These are phyloP conservation scores for Pythium pectinolyticum DNA, from an alignment of 352 stramenopile species.

Conservation along the genomic window DNA sequence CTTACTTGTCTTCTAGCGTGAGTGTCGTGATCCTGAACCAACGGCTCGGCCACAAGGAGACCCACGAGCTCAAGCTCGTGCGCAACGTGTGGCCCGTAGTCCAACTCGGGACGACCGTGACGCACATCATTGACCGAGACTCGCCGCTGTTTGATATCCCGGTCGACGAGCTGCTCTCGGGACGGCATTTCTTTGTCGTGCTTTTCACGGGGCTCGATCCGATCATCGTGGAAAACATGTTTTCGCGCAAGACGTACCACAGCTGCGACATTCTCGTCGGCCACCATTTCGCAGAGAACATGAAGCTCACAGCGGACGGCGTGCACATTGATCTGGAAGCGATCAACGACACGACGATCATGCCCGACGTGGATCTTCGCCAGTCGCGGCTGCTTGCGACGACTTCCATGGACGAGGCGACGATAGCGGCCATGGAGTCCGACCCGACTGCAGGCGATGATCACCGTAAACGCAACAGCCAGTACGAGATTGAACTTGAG, in stretches of 20 bases:
- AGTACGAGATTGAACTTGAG: conserved; percentile 5
- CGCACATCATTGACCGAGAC: conserved; percentile 55
- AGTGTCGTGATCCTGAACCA: conserved; percentile 56
- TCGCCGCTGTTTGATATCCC: conserved; percentile 49
- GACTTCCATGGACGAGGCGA: neutral
- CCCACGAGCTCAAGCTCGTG: conserved; percentile 53
- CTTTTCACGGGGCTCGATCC: conserved; percentile 56
- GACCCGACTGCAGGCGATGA: neutral
- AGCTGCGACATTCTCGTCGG: conserved; percentile 58
- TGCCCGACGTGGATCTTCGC: conserved; percentile 28
- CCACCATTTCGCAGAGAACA: conserved; percentile 66
- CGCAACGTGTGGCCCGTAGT: conserved; percentile 69
- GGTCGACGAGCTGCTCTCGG: conserved; percentile 48
- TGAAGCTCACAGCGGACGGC: conserved; percentile 49
- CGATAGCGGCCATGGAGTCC: neutral
- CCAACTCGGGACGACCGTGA: conserved; percentile 52
- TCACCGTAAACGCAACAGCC: neutral
- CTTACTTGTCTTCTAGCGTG: conserved; percentile 20
- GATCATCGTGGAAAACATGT: conserved; percentile 62
- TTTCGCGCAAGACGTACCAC: conserved; percentile 56
- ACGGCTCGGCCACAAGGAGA: conserved; percentile 41
- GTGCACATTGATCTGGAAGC: conserved; percentile 57
- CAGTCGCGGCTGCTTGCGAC: conserved; percentile 34
- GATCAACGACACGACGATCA: conserved; percentile 52
- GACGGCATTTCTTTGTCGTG: conserved; percentile 52